Base-by-base conservation (phyloP, 2,329 filamentous ascomycete genomes). In the Blumeriella jaapii region DNA sequence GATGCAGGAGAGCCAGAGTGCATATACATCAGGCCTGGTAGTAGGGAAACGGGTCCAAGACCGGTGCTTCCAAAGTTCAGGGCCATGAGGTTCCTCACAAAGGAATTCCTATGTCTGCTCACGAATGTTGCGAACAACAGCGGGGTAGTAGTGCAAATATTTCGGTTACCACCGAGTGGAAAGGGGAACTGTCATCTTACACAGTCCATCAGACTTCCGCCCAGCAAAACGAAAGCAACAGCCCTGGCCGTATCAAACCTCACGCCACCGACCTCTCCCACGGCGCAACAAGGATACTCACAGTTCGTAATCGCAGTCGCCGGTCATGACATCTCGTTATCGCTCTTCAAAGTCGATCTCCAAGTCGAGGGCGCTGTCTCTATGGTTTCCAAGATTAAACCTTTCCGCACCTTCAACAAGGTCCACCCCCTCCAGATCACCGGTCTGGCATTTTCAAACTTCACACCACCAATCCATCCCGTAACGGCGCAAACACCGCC, bases 261-360 rank as follows among this genome's bases (percentile, higher is more conserved):
- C 7, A 68, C 71, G 7, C 61, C 71, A 5, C 57, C 66, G 4
- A 61, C 70, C 8, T 60, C 68, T 0, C 63, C 69, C 12, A 47
- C 55, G 1, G 60, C 68, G 1, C 62, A 56, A 31, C 59, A 74
- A 33, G 72, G 71, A 34, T 75, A 81, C 40, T 72, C 78, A 29
- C 85, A 95, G 59, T 81, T 85, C 45, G 71, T 81, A 29, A 68
- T 94, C 46, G 87, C 86, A 5, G 74, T 93, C 10, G 82, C 82
- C 2, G 80, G 79, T 6, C 80, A 82, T 49, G 82, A 93, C 56
- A 75, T 77, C 41, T 85, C 83, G 8, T 78, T 94, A 45, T 74
- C 73, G 4, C 62, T 94, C 17, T 81, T 78, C 57, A 87, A 83
- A 0, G 62, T 93, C 39, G 81, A 93, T 45, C 82, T 84, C 54